Percentiles rank a stretch among this genome's conserved stretches.
Conservation (phyloP, 176 grass and related monocot genomes). For the Echinochloa phyllopogon region DNA sequence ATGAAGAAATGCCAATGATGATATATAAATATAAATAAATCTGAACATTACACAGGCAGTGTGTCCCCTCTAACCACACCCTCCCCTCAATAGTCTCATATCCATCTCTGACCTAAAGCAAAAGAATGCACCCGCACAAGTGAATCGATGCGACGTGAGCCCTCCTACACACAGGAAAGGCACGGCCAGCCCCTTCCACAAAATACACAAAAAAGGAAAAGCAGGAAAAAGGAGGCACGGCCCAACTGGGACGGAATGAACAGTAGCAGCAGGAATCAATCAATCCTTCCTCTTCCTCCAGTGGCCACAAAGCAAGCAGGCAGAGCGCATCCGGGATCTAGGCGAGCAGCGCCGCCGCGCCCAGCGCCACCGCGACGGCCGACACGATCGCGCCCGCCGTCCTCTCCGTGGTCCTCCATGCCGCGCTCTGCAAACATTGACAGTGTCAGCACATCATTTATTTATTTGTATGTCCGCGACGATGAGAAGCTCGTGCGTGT, state of each 20-base stretch:
- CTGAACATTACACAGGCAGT: conserved; percentile 22
- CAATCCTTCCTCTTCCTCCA: background rate
- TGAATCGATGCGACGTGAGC: background rate
- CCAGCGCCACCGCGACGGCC: conserved; percentile 12
- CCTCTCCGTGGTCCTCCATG: background rate
- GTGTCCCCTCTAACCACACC: background rate
- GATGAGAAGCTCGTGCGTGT: background rate
- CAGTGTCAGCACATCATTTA: background rate
- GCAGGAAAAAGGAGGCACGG: background rate
- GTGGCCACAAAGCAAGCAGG: background rate
- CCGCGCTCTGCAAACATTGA: conserved; percentile 17
- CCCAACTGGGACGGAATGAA: background rate
- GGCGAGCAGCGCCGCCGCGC: conserved; percentile 31
- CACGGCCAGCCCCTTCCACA: background rate
- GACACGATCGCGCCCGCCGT: conserved; percentile 6
- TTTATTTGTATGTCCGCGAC: too few relatives aligned
- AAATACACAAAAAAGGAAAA: background rate
- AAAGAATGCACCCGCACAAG: conserved; percentile 30
- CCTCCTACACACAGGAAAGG: background rate
- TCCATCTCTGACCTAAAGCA: conserved; percentile 1
- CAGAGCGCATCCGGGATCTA: background rate
- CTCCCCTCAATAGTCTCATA: background rate
- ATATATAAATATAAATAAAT: conserved; percentile 32
- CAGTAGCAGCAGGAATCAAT: background rate
- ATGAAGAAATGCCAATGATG: background rate